Conservation (phyloP, 2,329 filamentous ascomycete species). For the Davidsoniella eucalypti region DNA sequence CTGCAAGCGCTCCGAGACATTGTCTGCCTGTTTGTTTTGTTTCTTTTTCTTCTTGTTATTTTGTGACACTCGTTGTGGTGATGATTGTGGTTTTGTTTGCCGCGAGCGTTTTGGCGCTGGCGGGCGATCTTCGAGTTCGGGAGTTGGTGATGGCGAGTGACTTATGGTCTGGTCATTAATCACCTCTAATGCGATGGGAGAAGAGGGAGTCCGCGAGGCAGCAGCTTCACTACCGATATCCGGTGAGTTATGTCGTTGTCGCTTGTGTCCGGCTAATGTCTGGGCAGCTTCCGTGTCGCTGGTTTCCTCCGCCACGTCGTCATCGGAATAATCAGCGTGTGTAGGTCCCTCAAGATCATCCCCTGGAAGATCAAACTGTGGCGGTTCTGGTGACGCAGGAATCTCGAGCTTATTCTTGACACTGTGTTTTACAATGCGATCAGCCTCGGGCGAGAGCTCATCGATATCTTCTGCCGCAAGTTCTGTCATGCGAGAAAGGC, state of each 20-base stretch:
- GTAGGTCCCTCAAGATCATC: slow-evolving; percentile 15
- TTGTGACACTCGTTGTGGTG: not conserved
- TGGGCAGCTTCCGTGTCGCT: slow-evolving; percentile 22
- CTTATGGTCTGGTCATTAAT: not conserved
- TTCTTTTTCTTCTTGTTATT: slow-evolving; percentile 15
- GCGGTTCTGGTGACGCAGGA: slow-evolving; percentile 14
- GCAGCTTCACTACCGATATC: not conserved
- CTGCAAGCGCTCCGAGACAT: slow-evolving; percentile 1
- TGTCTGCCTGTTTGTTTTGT: slow-evolving; percentile 5
- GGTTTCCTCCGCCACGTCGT: slow-evolving; percentile 28
- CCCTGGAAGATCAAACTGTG: slow-evolving; percentile 1
- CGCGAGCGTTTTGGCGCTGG: slow-evolving; percentile 14
- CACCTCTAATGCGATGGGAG: not conserved
- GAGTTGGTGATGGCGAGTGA: not conserved
- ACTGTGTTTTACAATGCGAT: not conserved
- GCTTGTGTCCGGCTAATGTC: slow-evolving; percentile 18
- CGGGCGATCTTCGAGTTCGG: slow-evolving; percentile 15
- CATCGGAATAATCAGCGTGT: slow-evolving; percentile 15
- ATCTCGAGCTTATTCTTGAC: not conserved
- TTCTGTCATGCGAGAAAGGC: not conserved
- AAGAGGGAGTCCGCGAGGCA: not conserved
- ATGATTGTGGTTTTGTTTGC: slow-evolving; percentile 12
- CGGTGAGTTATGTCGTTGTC: slow-evolving; percentile 14
- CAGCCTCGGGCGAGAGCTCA: slow-evolving; percentile 21
- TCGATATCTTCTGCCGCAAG: slow-evolving; percentile 16